phyloP scores from a whole-genome alignment of 371 early-diverging fungal species.

The Nosema muscidifuracis region DNA sequence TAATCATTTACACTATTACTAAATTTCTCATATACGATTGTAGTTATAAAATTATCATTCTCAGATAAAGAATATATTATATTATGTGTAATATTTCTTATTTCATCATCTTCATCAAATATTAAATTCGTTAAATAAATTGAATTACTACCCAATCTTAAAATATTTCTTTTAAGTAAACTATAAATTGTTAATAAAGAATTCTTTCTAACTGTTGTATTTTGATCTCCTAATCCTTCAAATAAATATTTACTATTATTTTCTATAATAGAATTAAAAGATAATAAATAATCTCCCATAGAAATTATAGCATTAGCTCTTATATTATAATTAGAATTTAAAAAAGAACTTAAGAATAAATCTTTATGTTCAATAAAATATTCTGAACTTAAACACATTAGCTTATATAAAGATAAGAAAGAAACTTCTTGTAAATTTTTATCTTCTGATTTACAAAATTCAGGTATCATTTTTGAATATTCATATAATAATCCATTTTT shows the following conservation, averaged over 20 bases:
- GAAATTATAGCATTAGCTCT: conserved; percentile 37
- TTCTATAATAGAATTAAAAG: conserved; percentile 40
- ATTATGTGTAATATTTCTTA: conserved; percentile 25
- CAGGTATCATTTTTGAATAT: conserved; percentile 42
- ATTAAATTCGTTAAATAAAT: conserved; percentile 10
- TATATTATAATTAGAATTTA: not conserved
- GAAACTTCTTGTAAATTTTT: conserved; percentile 18
- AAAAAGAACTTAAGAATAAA: conserved; percentile 17
- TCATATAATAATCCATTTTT: conserved; percentile 36
- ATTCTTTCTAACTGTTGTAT: conserved; percentile 37
- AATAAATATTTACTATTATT: conserved; percentile 18
- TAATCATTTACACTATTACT: not conserved
- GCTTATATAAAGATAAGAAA: conserved; percentile 20
- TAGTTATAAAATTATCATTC: conserved; percentile 39
- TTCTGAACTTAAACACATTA: conserved; percentile 44
- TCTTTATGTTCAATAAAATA: conserved; percentile 36
- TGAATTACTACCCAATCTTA: conserved; percentile 33
- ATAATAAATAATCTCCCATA: conserved; percentile 42
- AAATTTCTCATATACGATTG: conserved; percentile 45
- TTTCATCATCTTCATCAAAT: conserved; percentile 20
- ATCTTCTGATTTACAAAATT: conserved; percentile 1
- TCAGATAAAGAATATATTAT: conserved; percentile 24
- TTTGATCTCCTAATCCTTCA: conserved; percentile 23
- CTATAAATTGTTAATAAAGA: conserved; percentile 34
- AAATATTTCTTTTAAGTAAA: conserved; percentile 41